Percentiles rank a stretch among this genome's conserved stretches.
These are phyloP conservation scores for Chlamydomonas sp. DNA, from an alignment of 139 green algal species.

Conservation along the genomic window DNA sequence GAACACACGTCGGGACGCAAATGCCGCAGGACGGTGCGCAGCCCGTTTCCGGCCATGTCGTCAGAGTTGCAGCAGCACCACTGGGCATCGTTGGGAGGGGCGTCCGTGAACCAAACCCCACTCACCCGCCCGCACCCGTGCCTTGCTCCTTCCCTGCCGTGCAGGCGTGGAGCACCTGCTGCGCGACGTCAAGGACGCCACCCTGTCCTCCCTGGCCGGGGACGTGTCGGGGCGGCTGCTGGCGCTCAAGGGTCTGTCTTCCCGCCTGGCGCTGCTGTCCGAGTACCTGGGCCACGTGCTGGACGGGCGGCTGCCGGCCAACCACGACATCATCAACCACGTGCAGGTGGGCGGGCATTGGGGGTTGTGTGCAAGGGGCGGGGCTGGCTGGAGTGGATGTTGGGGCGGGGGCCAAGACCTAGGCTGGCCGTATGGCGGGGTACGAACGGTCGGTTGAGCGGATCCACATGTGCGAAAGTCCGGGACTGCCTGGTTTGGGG, in stretches of 20 bases:
- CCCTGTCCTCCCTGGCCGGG: constrained; percentile 87
- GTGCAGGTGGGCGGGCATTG: constrained; percentile 70
- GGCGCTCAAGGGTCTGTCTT: constrained; percentile 69
- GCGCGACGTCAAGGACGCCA: constrained; percentile 87
- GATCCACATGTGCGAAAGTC: too few relatives aligned
- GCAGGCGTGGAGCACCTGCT: constrained; percentile 98
- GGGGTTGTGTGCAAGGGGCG: background rate
- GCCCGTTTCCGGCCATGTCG: too few relatives aligned
- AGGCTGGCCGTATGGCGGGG: too few relatives aligned
- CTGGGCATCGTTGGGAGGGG: background rate
- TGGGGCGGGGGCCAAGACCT: background rate
- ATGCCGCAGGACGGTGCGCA: too few relatives aligned
- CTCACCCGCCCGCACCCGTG: background rate
- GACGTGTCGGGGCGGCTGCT: constrained; percentile 77
- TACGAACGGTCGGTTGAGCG: too few relatives aligned
- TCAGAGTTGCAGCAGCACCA: too few relatives aligned
- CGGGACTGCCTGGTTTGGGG: too few relatives aligned
- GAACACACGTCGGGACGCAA: too few relatives aligned
- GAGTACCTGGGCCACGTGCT: constrained; percentile 91
- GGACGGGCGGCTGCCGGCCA: constrained; percentile 88
- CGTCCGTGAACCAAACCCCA: background rate
- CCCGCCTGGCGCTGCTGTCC: constrained; percentile 79
- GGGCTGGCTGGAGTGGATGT: background rate
- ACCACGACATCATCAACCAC: constrained; percentile 97
- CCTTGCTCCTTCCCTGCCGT: background rate